Evolutionary conservation across 208 protist genomes (phyloP), one percentile per base, ranked within the genome.

Genomic region (Vickermania ingenoplastis): DNA sequence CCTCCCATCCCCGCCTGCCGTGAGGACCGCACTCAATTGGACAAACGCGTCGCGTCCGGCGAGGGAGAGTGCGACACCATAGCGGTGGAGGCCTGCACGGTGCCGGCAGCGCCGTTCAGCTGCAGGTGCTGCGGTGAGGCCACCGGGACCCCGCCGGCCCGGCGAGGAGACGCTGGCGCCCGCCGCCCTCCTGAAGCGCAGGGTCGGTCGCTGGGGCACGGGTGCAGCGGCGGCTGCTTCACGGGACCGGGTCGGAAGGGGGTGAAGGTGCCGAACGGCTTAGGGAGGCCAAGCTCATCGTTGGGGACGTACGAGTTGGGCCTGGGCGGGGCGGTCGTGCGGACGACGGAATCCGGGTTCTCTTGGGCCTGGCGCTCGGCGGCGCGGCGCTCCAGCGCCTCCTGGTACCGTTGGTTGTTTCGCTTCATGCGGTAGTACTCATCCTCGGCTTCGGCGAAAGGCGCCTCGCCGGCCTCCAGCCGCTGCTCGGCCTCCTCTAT

Each of bases 251-350:
- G 75, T 31, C 67, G 83, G 63, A 94, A 91, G 3, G 89, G 86
- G 0, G 81, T 71, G 31, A 86, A 76, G 3, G 81, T 59, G 22
- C 89, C 87, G 63, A 86, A 97, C 24, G 92, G 92, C 21, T 83
- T 82, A 3, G 92, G 87, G 2, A 97, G 67, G n/a, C 77, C 73
- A 4, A 97, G 57, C n/a, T 83, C 83, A 52, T 86, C 75, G 22
- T 95, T 76, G 1, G 89, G 89, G n/a, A 97, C 86, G 62, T 97
- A 97, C 3, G 92, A 82, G 61, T 92, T 95, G 2, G 87, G 78
- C 2, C 92, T 83, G 29, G 80, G 79, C 67, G 75, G 75, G 23
- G 89, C 86, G 11, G 86, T 95, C 2, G 89, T 89, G 45, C 69
- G 56, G 53, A 81, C 54, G 4, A 62, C 45, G n/a, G 14, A 60